These are phyloP conservation scores for Zasmidium angulare DNA, from an alignment of 2,329 filamentous ascomycete genomes.

Conservation along the genomic window DNA sequence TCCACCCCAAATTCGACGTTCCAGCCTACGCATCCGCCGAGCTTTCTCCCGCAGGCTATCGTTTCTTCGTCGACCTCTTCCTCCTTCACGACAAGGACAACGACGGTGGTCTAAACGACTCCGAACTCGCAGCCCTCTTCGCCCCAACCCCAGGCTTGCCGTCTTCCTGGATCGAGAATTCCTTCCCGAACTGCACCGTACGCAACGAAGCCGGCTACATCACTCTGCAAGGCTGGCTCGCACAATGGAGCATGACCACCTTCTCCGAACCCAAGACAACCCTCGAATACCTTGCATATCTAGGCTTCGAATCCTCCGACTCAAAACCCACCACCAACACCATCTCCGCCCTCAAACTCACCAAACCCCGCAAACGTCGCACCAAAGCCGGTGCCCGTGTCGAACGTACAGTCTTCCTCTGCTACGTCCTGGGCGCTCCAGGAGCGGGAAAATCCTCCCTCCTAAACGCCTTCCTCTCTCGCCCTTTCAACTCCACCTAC, in stretches of 20 bases:
- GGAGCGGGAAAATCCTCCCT: conserved; percentile 89
- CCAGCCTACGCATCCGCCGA: conserved; percentile 90
- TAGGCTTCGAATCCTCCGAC: conserved; percentile 83
- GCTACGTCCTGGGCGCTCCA: conserved; percentile 84
- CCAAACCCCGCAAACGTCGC: conserved; percentile 84
- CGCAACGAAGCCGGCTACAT: conserved; percentile 94
- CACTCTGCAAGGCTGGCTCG: conserved; percentile 94
- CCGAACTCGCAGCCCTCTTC: conserved; percentile 83
- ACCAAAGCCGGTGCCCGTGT: conserved; percentile 71
- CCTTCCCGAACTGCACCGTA: conserved; percentile 90
- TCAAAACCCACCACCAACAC: conserved; percentile 66
- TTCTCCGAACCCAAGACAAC: conserved; percentile 95
- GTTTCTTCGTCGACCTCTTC: conserved; percentile 97
- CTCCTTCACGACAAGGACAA: conserved; percentile 96
- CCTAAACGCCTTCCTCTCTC: conserved; percentile 85
- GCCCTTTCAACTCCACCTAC: conserved; percentile 80
- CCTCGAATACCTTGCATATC: conserved; percentile 90
- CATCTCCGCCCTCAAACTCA: conserved; percentile 86
- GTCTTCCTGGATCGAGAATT: conserved; percentile 79
- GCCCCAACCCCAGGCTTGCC: conserved; percentile 90
- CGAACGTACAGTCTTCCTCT: conserved; percentile 90
- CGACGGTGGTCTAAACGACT: conserved; percentile 85
- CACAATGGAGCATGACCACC: conserved; percentile 99
- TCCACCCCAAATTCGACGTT: conserved; percentile 92
- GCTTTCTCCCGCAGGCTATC: conserved; percentile 88